Evolutionary conservation across 148 eudicot species (phyloP).

Genomic region (Chenopodium album): DNA sequence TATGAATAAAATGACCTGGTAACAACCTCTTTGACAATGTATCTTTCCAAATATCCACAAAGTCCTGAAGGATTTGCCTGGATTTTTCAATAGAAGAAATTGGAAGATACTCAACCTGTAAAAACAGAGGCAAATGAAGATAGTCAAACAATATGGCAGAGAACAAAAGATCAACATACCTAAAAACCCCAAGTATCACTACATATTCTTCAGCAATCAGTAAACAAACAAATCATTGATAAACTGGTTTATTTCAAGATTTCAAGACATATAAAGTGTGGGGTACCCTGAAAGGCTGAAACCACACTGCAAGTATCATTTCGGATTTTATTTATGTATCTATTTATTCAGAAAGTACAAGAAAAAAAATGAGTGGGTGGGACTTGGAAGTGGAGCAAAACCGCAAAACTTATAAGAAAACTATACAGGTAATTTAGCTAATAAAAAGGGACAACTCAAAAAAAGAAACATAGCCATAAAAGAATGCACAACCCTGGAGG

Average conservation of each 20-base stretch:
- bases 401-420: too few relatives aligned
- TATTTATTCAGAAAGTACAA: too few relatives aligned
- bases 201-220: neutral
- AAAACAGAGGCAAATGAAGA: neutral
- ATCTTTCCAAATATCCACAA: slow-evolving; percentile 70
- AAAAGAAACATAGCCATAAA: neutral
- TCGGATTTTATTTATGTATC: too few relatives aligned
- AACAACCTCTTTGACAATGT: slow-evolving; percentile 66
- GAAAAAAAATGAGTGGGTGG: too few relatives aligned
- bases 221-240: neutral
- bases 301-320: neutral
- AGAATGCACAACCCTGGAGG: neutral
- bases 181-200: neutral
- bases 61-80: slow-evolving; percentile 71
- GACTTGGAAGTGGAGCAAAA: too few relatives aligned
- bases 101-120: slow-evolving; percentile 91
- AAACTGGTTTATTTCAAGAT: neutral
- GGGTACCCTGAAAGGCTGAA: neutral
- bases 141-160: slow-evolving; percentile 6
- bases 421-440: neutral
- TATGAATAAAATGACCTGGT: slow-evolving; percentile 78
- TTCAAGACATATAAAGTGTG: neutral
- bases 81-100: slow-evolving; percentile 77
- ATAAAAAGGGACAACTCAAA: neutral
- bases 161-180: neutral